Conservation (phyloP, 805 yeast species). For the Tetrapisispora iriomotensis region DNA sequence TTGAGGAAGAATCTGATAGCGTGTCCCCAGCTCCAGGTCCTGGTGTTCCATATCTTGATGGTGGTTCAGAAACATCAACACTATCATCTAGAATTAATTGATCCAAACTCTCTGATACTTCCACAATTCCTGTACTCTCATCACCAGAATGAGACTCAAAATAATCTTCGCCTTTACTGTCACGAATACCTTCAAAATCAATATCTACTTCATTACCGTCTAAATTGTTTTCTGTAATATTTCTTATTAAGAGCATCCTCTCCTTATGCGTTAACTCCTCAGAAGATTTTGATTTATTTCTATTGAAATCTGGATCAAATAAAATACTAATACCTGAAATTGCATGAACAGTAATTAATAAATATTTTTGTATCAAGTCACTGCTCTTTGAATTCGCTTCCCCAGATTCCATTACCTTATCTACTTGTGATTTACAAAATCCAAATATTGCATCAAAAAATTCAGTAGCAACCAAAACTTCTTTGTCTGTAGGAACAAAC, state of each 20-base stretch:
- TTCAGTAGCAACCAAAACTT: conserved; percentile 50
- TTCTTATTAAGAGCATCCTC: conserved; percentile 17
- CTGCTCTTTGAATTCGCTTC: conserved; percentile 17
- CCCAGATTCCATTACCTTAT: conserved; percentile 20
- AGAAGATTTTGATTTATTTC: conserved; percentile 10
- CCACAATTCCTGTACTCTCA: conserved; percentile 21
- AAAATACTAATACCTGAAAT: conserved; percentile 62
- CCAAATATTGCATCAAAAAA: conserved; percentile 43
- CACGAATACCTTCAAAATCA: conserved; percentile 30
- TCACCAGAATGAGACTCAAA: conserved; percentile 12
- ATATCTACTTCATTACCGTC: conserved; percentile 31
- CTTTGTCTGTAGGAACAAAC: conserved; percentile 57
- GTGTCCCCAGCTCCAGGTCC: conserved; percentile 24
- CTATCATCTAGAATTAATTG: conserved; percentile 32
- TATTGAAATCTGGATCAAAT: conserved; percentile 61
- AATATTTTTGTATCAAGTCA: conserved; percentile 46
- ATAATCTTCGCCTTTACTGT: conserved; percentile 23
- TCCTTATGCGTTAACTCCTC: conserved; percentile 5
- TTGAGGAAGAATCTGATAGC: conserved; percentile 35
- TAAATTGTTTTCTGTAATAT: conserved; percentile 28
- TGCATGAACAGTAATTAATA: conserved; percentile 48
- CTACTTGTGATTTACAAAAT: conserved; percentile 36
- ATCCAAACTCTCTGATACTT: conserved; percentile 13
- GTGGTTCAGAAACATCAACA: conserved; percentile 35
- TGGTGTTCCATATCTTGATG: conserved; percentile 31